Percentiles rank a stretch among this genome's conserved stretches.
Conservation (phyloP, 345 rosid species). For the Erucastrum elatum region DNA sequence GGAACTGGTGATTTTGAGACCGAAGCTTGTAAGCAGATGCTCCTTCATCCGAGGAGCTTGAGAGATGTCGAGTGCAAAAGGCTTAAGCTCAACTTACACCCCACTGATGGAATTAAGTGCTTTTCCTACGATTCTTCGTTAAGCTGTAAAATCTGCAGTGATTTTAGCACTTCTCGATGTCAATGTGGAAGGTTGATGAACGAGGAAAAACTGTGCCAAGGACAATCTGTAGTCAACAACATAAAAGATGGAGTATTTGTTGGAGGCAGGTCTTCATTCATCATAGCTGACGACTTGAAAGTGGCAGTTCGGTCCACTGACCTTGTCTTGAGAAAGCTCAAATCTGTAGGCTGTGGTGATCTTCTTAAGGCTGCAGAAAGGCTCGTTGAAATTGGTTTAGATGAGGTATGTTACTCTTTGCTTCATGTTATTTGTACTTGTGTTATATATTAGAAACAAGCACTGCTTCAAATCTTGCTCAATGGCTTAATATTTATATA, state of each 20-base stretch:
- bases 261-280: neutral
- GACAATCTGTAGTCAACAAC: neutral
- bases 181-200: neutral
- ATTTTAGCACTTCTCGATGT: neutral
- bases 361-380: neutral
- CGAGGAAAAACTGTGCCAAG: neutral
- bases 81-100: neutral
- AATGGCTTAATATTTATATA: neutral
- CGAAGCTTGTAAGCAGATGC: neutral
- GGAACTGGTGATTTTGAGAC: neutral
- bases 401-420: conserved; percentile 8
- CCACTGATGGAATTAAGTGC: neutral
- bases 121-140: neutral
- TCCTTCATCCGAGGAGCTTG: neutral
- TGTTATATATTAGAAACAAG: neutral
- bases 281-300: conserved; percentile 30
- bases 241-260: conserved; percentile 22
- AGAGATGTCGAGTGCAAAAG: neutral
- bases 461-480: neutral
- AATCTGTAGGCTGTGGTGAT: conserved; percentile 13
- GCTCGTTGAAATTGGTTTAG: neutral
- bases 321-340: conserved; percentile 18
- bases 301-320: conserved; percentile 9
- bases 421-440: neutral
- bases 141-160: neutral